Conservation (phyloP, 2,329 filamentous ascomycete genomes). For the Hawksworthiomyces lignivorus region DNA sequence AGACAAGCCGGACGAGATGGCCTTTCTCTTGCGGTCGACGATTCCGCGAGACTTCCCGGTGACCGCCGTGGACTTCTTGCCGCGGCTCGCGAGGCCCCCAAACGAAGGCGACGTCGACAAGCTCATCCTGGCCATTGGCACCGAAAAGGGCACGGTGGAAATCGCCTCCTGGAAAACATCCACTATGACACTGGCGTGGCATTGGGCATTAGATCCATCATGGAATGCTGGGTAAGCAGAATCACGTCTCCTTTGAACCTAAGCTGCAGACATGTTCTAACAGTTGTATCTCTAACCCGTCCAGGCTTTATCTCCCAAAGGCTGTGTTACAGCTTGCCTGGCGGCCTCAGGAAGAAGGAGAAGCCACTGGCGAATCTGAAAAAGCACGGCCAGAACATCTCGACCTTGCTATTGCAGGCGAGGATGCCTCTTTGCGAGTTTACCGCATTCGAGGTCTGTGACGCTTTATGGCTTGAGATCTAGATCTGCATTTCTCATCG, state of each 20-base stretch:
- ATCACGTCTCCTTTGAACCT: too few species aligned
- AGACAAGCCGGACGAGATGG: constrained; percentile 10
- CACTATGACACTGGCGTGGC: too few species aligned
- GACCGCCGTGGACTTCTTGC: constrained; percentile 63
- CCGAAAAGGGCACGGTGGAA: constrained; percentile 43
- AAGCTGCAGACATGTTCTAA: too few species aligned
- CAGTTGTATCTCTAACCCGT: background rate
- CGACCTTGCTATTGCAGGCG: constrained; percentile 48
- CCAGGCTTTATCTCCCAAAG: constrained; percentile 52
- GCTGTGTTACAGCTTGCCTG: constrained; percentile 62
- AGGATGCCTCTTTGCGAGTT: constrained; percentile 53
- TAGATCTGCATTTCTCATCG: too few species aligned
- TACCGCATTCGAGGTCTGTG: constrained; percentile 35
- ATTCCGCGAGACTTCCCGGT: constrained; percentile 53
- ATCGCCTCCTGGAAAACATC: too few species aligned
- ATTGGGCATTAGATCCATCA: too few species aligned
- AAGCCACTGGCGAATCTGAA: constrained; percentile 7
- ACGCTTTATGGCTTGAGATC: too few species aligned
- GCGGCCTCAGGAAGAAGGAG: constrained; percentile 40
- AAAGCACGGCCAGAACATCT: too few species aligned
- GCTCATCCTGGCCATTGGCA: constrained; percentile 48
- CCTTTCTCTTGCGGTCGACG: constrained; percentile 45
- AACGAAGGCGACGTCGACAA: constrained; percentile 16
- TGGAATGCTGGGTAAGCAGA: too few species aligned
- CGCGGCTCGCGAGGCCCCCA: constrained; percentile 20